Conservation (phyloP, 148 eudicot genomes). For the Diospyros lotus region DNA sequence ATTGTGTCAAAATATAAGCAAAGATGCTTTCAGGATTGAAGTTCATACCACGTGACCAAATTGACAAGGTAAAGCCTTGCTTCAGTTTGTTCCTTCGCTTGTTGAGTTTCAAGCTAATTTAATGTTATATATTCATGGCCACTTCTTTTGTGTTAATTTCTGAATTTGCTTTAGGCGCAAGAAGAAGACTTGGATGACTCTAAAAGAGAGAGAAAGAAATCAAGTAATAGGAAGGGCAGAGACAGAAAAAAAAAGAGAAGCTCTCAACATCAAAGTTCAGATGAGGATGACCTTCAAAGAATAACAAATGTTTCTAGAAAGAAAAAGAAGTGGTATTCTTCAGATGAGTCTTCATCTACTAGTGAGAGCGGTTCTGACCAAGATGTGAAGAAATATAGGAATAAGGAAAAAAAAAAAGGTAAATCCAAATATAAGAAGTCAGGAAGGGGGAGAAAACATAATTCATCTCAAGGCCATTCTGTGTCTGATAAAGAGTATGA, state of each 20-base stretch:
- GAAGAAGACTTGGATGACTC: conserved; percentile 31
- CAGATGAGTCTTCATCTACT: conserved; percentile 50
- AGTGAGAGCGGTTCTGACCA: conserved; percentile 21
- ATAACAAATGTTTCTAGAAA: conserved; percentile 48
- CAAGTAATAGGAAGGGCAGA: conserved; percentile 35
- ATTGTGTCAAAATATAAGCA: too few species aligned
- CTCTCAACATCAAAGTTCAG: conserved; percentile 50
- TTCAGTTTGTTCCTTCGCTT: background rate
- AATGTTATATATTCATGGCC: background rate
- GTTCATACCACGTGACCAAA: conserved; percentile 66
- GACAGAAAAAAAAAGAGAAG: conserved; percentile 42
- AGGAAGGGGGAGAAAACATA: conserved; percentile 29
- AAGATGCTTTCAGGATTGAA: conserved; percentile 83
- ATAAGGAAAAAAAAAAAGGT: conserved; percentile 30
- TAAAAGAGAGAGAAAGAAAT: conserved; percentile 27
- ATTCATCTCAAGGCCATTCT: conserved; percentile 23
- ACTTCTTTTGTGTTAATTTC: background rate
- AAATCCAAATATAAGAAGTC: conserved; percentile 26
- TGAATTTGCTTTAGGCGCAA: conserved; percentile 27
- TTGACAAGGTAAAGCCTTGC: conserved; percentile 44
- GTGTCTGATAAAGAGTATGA: conserved; percentile 27
- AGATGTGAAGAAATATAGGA: conserved; percentile 26
- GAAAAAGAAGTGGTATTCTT: conserved; percentile 82
- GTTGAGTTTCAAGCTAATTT: background rate
- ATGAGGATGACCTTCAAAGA: conserved; percentile 49